Evolutionary conservation across 768 basidiomycete species (phyloP).

Genomic region (Suillus brevipes): DNA sequence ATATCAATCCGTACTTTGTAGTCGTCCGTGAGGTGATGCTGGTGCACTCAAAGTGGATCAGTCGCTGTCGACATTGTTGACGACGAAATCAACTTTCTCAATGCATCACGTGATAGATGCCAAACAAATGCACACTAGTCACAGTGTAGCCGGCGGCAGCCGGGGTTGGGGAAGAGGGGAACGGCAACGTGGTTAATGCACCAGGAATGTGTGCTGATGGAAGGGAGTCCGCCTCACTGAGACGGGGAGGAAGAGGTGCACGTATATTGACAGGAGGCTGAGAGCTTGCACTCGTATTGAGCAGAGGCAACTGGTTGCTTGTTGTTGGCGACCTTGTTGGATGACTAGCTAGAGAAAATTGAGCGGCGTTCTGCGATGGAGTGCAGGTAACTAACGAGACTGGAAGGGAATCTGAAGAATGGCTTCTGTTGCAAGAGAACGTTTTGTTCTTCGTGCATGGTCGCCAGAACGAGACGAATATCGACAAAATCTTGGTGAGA

Average conservation of each 20-base stretch:
- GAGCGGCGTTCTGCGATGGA: slow-evolving; percentile 78
- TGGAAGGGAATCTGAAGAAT: slow-evolving; percentile 98
- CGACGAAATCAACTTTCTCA: too few species aligned
- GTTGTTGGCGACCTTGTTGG: too few species aligned
- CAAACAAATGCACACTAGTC: too few species aligned
- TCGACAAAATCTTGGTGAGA: slow-evolving; percentile 29
- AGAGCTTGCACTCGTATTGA: slow-evolving; percentile 14
- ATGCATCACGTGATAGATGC: too few species aligned
- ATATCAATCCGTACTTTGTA: slow-evolving; percentile 86
- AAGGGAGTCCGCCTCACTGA: slow-evolving; percentile 26
- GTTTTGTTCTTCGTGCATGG: slow-evolving; percentile 93
- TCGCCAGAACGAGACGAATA: slow-evolving; percentile 94
- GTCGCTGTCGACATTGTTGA: too few species aligned
- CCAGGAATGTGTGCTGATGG: slow-evolving; percentile 23
- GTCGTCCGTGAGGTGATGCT: slow-evolving; percentile 81
- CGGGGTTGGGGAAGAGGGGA: slow-evolving; percentile 3
- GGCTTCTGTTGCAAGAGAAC: slow-evolving; percentile 93
- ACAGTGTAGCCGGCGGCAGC: too few species aligned
- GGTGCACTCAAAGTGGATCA: slow-evolving; percentile 74
- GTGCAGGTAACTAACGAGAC: slow-evolving; percentile 89
- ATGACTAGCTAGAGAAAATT: too few species aligned
- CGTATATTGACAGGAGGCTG: slow-evolving; percentile 14
- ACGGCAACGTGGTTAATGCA: slow-evolving; percentile 20
- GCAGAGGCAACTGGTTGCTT: too few species aligned
- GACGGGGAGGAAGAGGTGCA: slow-evolving; percentile 20